These are phyloP conservation scores for Hypholoma sublateritium DNA, from an alignment of 768 basidiomycete genomes.

Conservation along the genomic window DNA sequence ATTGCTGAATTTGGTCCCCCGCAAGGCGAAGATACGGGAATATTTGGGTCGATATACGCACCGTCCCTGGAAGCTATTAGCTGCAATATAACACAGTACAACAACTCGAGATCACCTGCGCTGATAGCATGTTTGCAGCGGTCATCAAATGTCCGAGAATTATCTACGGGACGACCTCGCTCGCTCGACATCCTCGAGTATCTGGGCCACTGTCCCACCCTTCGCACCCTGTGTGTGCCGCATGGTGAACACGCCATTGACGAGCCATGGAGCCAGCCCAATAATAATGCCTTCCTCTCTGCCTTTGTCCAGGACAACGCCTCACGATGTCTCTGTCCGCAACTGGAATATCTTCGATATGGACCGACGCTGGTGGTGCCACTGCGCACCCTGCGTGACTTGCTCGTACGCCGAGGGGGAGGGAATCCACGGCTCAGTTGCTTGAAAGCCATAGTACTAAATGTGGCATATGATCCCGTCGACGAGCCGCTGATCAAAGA, in stretches of 20 bases:
- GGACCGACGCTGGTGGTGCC: not conserved
- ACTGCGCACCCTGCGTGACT: not conserved
- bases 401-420: not conserved
- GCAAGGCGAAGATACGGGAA: not conserved
- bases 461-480: not conserved
- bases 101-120: not conserved
- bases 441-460: not conserved
- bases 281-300: not conserved
- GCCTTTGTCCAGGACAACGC: not conserved
- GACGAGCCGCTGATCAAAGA: not conserved
- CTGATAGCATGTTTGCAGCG: not conserved
- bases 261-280: too few relatives aligned
- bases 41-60: not conserved
- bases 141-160: not conserved
- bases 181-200: not conserved
- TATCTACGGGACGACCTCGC: not conserved
- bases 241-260: too few relatives aligned
- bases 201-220: not conserved
- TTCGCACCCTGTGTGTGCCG: not conserved
- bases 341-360: not conserved
- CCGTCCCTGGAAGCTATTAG: not conserved
- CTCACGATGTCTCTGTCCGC: not conserved
- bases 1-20: not conserved
- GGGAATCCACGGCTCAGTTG: not conserved
- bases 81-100: not conserved